These are phyloP conservation scores for Aspergillus clavatus DNA, from an alignment of 2,329 filamentous ascomycete genomes.

Conservation along the genomic window DNA sequence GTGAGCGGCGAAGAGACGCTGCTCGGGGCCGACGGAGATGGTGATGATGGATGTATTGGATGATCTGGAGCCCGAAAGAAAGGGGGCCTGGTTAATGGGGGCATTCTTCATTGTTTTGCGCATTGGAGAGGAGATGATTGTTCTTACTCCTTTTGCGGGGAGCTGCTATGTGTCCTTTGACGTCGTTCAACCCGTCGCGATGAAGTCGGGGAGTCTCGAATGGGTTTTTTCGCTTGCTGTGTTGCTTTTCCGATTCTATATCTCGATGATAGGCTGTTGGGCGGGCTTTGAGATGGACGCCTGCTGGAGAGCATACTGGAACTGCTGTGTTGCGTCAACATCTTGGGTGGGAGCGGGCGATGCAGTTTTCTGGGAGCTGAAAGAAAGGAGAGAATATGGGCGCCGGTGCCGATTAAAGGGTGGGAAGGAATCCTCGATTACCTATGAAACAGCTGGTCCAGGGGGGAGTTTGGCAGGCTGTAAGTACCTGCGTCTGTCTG, in stretches of 20 bases:
- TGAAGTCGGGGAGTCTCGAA: constrained; percentile 25
- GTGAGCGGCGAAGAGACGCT: constrained; percentile 86
- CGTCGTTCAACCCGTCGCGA: constrained; percentile 26
- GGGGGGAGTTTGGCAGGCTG: too few species aligned
- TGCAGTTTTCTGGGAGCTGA: background rate
- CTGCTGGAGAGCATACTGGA: constrained; percentile 18
- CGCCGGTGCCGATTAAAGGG: too few species aligned
- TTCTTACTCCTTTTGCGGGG: constrained; percentile 34
- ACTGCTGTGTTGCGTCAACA: constrained; percentile 1
- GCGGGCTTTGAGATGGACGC: constrained; percentile 21
- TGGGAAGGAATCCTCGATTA: too few species aligned
- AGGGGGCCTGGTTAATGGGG: background rate
- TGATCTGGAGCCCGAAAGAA: too few species aligned
- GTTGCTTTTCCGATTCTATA: constrained; percentile 41
- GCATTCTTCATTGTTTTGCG: too few species aligned
- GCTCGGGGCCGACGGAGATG: constrained; percentile 71
- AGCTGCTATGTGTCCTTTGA: constrained; percentile 27
- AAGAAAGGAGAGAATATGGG: background rate
- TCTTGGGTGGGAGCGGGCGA: constrained; percentile 1
- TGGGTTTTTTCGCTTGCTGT: constrained; percentile 30
- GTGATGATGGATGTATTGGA: constrained; percentile 69
- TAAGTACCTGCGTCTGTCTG: constrained; percentile 8
- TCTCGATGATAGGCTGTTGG: constrained; percentile 37
- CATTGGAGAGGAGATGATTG: constrained; percentile 1
- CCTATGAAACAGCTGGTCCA: too few species aligned